Evolutionary conservation across 1,139 yeast species (phyloP).

Genomic region (Protomyces gravidus): DNA sequence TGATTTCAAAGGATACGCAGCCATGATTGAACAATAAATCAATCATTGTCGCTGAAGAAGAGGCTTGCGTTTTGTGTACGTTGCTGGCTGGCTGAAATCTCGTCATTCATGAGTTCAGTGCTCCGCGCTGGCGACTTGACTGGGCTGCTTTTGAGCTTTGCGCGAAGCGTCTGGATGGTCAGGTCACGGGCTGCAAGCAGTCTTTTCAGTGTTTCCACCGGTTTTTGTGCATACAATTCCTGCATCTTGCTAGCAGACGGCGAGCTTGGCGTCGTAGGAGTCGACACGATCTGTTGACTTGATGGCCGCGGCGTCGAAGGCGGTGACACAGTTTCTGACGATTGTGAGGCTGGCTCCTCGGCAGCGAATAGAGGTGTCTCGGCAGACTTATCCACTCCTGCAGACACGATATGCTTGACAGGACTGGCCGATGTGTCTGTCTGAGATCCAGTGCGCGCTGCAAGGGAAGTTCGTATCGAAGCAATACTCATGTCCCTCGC

Average conservation of each 20-base stretch:
- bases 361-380: background rate
- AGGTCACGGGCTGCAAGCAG: conserved; percentile 13
- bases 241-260: background rate
- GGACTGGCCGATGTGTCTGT: background rate
- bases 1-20: conserved; percentile 22
- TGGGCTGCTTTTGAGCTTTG: conserved; percentile 43
- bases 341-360: background rate
- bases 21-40: background rate
- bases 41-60: background rate
- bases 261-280: background rate
- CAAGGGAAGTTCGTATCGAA: background rate
- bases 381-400: background rate
- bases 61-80: background rate
- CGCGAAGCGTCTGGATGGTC: conserved; percentile 20
- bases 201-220: background rate
- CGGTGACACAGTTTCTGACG: background rate
- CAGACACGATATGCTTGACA: background rate
- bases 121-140: conserved; percentile 37
- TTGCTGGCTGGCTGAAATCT: background rate
- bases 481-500: conserved; percentile 1
- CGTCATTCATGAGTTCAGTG: background rate
- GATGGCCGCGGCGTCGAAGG: background rate
- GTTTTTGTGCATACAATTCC: background rate
- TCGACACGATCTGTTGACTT: background rate
- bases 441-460: background rate